Evolutionary conservation across 2,329 filamentous ascomycete genomes (phyloP).

Genomic region (Aspergillus neoniger): DNA sequence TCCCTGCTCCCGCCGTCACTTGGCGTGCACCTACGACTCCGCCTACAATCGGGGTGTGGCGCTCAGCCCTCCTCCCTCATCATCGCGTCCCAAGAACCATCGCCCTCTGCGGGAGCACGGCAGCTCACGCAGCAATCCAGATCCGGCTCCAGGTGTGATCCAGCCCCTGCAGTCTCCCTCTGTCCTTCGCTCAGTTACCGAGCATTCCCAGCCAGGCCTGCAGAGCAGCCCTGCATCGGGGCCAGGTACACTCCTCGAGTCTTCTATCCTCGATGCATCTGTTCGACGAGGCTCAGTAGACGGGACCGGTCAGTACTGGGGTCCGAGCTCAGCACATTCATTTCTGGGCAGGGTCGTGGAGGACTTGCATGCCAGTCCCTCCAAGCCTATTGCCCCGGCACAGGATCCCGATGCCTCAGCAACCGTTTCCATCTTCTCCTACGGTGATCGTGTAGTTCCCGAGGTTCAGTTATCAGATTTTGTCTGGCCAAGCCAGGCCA

Average conservation of each 20-base stretch:
- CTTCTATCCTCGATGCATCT: background rate
- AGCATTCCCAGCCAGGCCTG: background rate
- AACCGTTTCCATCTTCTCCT: slow-evolving; percentile 22
- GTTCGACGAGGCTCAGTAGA: slow-evolving; percentile 10
- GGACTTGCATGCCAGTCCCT: slow-evolving; percentile 17
- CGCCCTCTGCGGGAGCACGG: too few species aligned
- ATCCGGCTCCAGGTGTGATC: background rate
- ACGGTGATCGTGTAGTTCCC: slow-evolving; percentile 22
- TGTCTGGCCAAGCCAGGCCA: slow-evolving; percentile 19
- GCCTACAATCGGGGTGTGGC: slow-evolving; percentile 27
- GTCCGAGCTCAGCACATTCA: slow-evolving; percentile 27
- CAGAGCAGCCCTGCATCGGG: background rate
- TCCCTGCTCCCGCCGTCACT: slow-evolving; percentile 20
- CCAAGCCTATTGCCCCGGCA: slow-evolving; percentile 9
- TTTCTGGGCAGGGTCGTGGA: slow-evolving; percentile 25
- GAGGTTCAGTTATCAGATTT: slow-evolving; percentile 16
- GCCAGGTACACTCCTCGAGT: background rate
- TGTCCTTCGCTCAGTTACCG: background rate
- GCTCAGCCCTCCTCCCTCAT: slow-evolving; percentile 21
- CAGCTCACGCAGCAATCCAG: too few species aligned
- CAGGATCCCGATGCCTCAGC: background rate
- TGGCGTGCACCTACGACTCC: slow-evolving; percentile 24
- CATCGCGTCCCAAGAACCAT: background rate
- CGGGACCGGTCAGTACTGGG: slow-evolving; percentile 25
- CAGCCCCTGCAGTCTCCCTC: background rate